Evolutionary conservation across 352 stramenopile species (phyloP), one percentile per base, ranked within the genome.

Genomic region (Hyaloperonospora arabidopsidis): DNA sequence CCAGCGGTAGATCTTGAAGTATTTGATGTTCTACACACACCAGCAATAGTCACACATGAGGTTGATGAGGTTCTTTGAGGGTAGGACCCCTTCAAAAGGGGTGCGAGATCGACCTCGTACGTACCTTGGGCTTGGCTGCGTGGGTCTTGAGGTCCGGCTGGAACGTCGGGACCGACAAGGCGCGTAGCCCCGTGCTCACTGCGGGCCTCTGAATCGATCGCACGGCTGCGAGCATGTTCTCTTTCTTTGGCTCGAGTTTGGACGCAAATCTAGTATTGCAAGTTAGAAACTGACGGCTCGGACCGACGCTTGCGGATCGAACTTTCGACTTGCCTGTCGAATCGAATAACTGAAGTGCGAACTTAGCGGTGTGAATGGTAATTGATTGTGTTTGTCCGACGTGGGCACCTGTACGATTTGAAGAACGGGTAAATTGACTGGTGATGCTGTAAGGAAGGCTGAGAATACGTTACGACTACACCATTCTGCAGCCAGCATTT

Each of bases 1-100:
- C 89, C 93, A 99, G 54, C 97, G 87, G 80, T 99, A 99, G 60
- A 99, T 96, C 78, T 99, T 98, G 58, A 98, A 98, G 77, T 97
- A 97, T 78, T 98, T 98, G 76, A 98, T 96, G 59, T 95, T 87
- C 83, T 97, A 48, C 43, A 48, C 46, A 22, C 49, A 49, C 4
- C 17, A 67, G 54, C 21, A 60, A 14, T 19, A 55, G 23, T 29
- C 35, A 49, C 13, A 60, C 40, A 45, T 10, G 0, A 18, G 25
- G 15, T n/a, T 10, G 1, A 15, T 23, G 15, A n/a, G 18, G 19
- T 17, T 8, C 34, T 23, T 65, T 46, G 46, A 68, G 28, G 17
- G 0, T 34, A 18, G 11, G 1, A 14, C 19, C 6, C 7, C 38
- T 32, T 22, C 21, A 21, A 1, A n/a, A n/a, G n/a, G n/a, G n/a